phyloP scores from a whole-genome alignment of 768 basidiomycete genomes.

The Termitomyces sp. region DNA sequence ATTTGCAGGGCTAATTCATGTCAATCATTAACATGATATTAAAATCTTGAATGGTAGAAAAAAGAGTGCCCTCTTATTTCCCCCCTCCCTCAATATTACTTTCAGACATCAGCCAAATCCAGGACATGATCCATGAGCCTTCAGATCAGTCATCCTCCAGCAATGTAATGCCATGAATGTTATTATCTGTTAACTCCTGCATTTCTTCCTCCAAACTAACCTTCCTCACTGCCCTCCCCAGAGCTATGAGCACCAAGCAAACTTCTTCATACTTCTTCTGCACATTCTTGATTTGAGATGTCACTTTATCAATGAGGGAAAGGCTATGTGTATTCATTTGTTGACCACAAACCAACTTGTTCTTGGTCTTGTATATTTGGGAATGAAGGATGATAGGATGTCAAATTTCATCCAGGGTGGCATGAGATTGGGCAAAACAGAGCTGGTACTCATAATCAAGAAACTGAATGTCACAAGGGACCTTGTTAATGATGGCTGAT shows the following conservation, averaged over 20 bases:
- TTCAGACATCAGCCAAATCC: neutral
- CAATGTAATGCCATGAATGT: neutral
- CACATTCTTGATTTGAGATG: neutral
- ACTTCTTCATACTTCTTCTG: neutral
- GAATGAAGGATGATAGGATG: conserved; percentile 24
- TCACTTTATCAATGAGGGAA: conserved; percentile 7
- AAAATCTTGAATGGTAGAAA: neutral
- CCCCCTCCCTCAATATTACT: neutral
- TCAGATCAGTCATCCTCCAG: neutral
- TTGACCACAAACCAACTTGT: conserved; percentile 22
- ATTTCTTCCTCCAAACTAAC: neutral
- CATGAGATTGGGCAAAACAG: conserved; percentile 25
- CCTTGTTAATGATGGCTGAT: neutral
- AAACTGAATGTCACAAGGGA: neutral
- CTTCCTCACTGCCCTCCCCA: neutral
- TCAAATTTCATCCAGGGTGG: conserved; percentile 24
- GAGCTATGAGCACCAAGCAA: neutral
- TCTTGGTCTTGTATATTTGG: conserved; percentile 27
- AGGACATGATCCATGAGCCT: neutral
- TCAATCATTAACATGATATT: neutral
- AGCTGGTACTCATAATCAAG: conserved; percentile 22
- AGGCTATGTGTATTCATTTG: conserved; percentile 19
- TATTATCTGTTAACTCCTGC: neutral
- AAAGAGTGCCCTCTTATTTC: neutral
- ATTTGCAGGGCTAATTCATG: neutral